Evolutionary conservation across 2,329 filamentous ascomycete species (phyloP), one percentile per base, ranked within the genome.

Genomic region (Fusarium scirpi): DNA sequence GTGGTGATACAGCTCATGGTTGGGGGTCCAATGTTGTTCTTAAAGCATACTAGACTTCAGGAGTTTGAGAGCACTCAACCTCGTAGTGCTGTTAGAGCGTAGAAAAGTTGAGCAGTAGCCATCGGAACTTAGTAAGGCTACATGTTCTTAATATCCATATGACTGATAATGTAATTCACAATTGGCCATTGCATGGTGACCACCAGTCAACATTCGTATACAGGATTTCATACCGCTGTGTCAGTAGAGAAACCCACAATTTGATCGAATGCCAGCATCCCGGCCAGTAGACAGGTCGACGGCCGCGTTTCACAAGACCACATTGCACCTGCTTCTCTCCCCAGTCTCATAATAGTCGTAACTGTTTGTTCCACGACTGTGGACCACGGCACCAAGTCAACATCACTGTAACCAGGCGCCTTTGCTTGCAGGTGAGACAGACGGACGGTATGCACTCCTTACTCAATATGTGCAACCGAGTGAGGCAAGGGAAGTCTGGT

Each of bases 351-450:
- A 51, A 47, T 59, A 62, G 62, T 65, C 56, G 59, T 30, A 41
- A 49, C 29, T 65, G 40, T 57, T 45, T 65, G 70, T 72, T 68
- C 41, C 63, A 71, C 70, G 40, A 53, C 58, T 43, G 34, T 48
- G 51, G n/a, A 44, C 27, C 49, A 58, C 49, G 20, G 32, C 52
- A 71, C 68, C 51, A 58, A 46, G 41, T 40, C 54, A 41, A 32
- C 51, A 51, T 57, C 44, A 58, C 38, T 40, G 61, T 66, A 43
- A 49, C 56, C 41, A 69, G 49, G 54, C 53, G 61, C 41, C 46
- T 58, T 69, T 58, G 45, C 58, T 47, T 57, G 30, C 59, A 70
- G 34, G 57, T 67, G 58, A 71, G 68, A 71, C 65, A 72, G 38
- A 15, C 44, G 46, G 49, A 56, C 34, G 52, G 65, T 58, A 64